Percentiles rank a stretch among this genome's conserved stretches.
Conservation (phyloP, 331 rosid genomes). For the Malus hybrid region DNA sequence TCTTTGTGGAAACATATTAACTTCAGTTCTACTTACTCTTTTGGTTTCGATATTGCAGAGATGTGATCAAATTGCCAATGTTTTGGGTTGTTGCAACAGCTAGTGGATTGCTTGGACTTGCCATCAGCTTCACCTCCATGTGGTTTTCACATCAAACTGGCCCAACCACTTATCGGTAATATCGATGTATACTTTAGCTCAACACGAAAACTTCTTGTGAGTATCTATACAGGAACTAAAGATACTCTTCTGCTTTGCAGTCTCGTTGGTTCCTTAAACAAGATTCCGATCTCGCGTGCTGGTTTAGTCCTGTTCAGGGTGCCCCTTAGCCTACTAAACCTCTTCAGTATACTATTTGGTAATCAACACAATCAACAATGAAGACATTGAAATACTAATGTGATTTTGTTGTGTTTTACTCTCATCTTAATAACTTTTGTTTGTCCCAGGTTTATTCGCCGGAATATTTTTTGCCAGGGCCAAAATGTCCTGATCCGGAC, state of each 20-base stretch:
- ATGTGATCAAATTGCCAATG: constrained; percentile 52
- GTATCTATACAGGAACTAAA: neutral
- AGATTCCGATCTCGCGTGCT: constrained; percentile 77
- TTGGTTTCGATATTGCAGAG: constrained; percentile 42
- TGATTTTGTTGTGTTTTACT: neutral
- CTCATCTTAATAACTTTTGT: neutral
- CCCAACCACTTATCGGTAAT: constrained; percentile 80
- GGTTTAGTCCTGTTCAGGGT: constrained; percentile 72
- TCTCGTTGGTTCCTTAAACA: constrained; percentile 89
- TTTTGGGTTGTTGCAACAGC: constrained; percentile 77
- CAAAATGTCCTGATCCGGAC: constrained; percentile 42
- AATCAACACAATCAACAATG: neutral
- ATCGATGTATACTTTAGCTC: neutral
- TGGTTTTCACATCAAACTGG: constrained; percentile 90
- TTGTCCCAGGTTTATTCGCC: constrained; percentile 75
- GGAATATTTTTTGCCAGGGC: constrained; percentile 81
- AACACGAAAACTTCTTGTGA: neutral
- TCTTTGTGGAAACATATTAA: neutral
- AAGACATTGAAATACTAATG: neutral
- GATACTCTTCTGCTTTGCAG: constrained; percentile 28
- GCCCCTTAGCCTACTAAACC: constrained; percentile 54
- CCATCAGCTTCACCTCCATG: constrained; percentile 87
- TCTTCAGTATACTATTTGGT: constrained; percentile 85
- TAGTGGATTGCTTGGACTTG: constrained; percentile 81
- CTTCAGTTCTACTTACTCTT: constrained; percentile 1